Base-by-base conservation (phyloP, 2,329 filamentous ascomycete species). In the Arachnomyces sp. region DNA sequence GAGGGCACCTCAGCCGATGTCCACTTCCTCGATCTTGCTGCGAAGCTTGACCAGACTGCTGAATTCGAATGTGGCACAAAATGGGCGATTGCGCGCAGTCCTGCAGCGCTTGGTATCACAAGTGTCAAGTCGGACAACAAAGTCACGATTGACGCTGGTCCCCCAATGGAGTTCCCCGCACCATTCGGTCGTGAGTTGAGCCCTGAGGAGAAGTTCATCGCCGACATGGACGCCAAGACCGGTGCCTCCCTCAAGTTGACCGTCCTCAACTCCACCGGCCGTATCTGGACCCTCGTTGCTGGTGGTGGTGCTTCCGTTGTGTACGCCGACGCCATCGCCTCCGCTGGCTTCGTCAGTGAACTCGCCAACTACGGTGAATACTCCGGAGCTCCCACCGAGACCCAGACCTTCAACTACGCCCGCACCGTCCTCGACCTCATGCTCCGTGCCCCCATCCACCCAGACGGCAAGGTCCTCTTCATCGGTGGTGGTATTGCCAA, bases 401-500 rank as follows among this genome's bases (percentile, higher is more conserved):
- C 88, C 34, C 92, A 98, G 72, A 96, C 92, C 46, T 98, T 86
- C 81, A 89, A 96, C 81, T 98, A 98, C 71, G 89, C 92, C 60
- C 84, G 85, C 60, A 98, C 92, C 20, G 87, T 98, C 49, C 77
- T 98, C 49, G 92, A 98, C 66, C 81, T 98, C 50, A 94, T 98
- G 86, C 84, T 98, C 55, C 86, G 92, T 54, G 83, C 90, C 41
- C 90, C 92, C 43, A 67, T 79, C 62, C 75, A 79, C 67, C 77
- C 85, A 46, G 82, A 95, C 60, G 92, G 92, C 74, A 98, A 96
- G 79, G 87, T 98, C 39, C 82, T 98, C 51, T 98, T 98, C 79
- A 96, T 98, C 54, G 92, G 92, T 68, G 92, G 92, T 73, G 92
- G 92, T 78, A 98, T 98, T 77, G 92, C 92, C 77, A 98, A 98